Evolutionary conservation across 352 stramenopile species (phyloP).

Genomic region (Globisporangium canariense): DNA sequence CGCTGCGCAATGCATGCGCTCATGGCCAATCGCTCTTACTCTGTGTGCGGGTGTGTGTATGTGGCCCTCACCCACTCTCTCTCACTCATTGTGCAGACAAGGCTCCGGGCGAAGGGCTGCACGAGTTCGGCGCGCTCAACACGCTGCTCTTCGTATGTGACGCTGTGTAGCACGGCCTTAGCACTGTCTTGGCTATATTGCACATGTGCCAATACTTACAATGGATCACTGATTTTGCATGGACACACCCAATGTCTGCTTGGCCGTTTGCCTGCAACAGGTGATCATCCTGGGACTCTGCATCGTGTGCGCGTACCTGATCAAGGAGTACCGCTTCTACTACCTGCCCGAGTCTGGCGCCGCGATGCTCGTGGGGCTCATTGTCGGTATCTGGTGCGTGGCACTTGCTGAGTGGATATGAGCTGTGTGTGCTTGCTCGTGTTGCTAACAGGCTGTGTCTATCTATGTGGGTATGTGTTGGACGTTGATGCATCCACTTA

Average conservation of each 20-base stretch:
- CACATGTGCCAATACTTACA: neutral
- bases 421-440: neutral
- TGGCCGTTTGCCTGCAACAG: conserved; percentile 15
- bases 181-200: neutral
- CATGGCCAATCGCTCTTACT: neutral
- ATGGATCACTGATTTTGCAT: neutral
- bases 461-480: neutral
- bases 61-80: neutral
- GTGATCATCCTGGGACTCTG: conserved; percentile 87
- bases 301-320: conserved; percentile 89
- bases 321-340: conserved; percentile 89
- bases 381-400: conserved; percentile 74
- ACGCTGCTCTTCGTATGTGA: conserved; percentile 79
- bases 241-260: neutral
- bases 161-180: neutral
- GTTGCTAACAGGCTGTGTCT: neutral
- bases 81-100: conserved; percentile 40
- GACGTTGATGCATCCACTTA: conserved; percentile 9
- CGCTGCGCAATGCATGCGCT: neutral
- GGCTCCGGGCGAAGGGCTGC: conserved; percentile 53
- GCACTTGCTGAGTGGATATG: neutral
- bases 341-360: conserved; percentile 89
- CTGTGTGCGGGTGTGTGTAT: neutral
- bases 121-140: conserved; percentile 87
- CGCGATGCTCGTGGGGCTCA: conserved; percentile 89